Base-by-base conservation (phyloP, 1,139 yeast species). In the Hansenula sp. region DNA sequence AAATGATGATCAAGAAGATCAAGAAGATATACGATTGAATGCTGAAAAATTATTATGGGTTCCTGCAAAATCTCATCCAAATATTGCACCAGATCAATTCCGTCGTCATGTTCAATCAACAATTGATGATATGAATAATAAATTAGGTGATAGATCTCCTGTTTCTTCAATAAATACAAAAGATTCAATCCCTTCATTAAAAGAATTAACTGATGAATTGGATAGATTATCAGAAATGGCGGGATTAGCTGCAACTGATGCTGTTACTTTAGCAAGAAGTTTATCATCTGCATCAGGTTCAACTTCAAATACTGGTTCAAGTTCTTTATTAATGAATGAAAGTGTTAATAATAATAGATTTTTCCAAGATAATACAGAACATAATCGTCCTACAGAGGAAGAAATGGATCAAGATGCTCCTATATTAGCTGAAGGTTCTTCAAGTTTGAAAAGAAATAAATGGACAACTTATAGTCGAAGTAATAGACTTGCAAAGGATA, bases 21-120 rank as follows among this genome's bases (percentile, higher is more conserved):
- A 50, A 10, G 38, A 44, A 10, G 36, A 37, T 25, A 31, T 43
- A 12, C 42, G 35, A 14, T 39, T 60, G 6, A 66, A 64, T 34
- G 60, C 72, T 2, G 61, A 66, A 27, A 66, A 69, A 40, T 61
- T 81, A 14, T 65, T 89, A 38, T 90, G 98, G 98, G 97, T 92
- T 2, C 97, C 97, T 0, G 97, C 97, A 1, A 81, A 79, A 48
- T 74, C 88, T 36, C 98, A 92, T 59, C 97, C 98, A 2, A 92
- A 85, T 55, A 77, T 92, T 16, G 90, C 95, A 29, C 97, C 97
- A 1, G 95, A 87, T 53, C 88, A 86, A 53, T 92, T 89, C 73
- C 76, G 83, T 51, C 76, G 79, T 47, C 89, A 88, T 63, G 87
- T 92, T 30, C 85, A 84, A 53, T 74, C 79, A 38, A 84, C 92